Conservation (phyloP, 768 basidiomycete genomes). For the Lentinula lateritia region DNA sequence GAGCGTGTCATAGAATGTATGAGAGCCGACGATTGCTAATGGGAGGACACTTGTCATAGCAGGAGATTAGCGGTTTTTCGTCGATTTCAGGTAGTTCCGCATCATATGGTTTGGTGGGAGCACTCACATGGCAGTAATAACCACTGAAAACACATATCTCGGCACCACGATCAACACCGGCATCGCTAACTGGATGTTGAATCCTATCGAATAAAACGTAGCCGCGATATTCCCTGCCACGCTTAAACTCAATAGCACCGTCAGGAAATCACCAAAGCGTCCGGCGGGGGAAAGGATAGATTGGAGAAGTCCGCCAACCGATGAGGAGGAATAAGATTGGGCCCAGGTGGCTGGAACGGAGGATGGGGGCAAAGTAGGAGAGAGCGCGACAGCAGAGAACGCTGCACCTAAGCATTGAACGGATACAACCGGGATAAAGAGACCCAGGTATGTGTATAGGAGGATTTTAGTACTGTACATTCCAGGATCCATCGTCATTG, state of each 20-base stretch:
- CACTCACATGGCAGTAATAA: slow-evolving; percentile 65
- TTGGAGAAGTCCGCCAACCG: slow-evolving; percentile 66
- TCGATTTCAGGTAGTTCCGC: too few species aligned
- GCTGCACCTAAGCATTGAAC: slow-evolving; percentile 55
- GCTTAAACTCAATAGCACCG: slow-evolving; percentile 74
- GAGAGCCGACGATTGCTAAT: slow-evolving; percentile 68
- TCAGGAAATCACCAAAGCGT: slow-evolving; percentile 74
- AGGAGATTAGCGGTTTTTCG: too few species aligned
- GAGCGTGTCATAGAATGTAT: slow-evolving; percentile 65
- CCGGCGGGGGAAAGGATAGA: slow-evolving; percentile 69
- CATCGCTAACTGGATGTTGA: slow-evolving; percentile 67
- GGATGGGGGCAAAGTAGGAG: background rate
- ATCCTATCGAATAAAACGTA: slow-evolving; percentile 75
- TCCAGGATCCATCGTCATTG: background rate
- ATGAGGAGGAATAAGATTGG: slow-evolving; percentile 45
- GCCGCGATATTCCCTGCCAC: slow-evolving; percentile 80
- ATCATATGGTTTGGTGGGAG: background rate
- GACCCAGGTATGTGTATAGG: slow-evolving; percentile 62
- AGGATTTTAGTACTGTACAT: slow-evolving; percentile 33
- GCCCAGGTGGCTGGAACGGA: slow-evolving; percentile 57
- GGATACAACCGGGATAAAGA: slow-evolving; percentile 52
- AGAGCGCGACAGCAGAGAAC: slow-evolving; percentile 43
- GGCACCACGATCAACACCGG: slow-evolving; percentile 58
- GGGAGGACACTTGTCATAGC: slow-evolving; percentile 51
- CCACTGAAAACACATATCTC: slow-evolving; percentile 69